Conservation (phyloP, 805 yeast species). For the Suhomyces sp. region DNA sequence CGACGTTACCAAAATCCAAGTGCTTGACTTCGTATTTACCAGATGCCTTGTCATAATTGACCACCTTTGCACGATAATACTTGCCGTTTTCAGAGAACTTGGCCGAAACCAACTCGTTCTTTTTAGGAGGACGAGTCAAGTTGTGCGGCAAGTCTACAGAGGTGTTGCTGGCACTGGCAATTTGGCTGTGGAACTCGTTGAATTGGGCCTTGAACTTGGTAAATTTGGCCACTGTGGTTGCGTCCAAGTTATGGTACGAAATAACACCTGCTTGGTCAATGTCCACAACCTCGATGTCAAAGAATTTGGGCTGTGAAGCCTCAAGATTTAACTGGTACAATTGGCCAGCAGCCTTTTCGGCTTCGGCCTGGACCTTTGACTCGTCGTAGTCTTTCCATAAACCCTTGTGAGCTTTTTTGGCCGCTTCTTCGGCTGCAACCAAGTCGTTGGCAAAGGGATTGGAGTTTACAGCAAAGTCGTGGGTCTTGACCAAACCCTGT, state of each 20-base stretch:
- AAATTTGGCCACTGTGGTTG: conserved; percentile 35
- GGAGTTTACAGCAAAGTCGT: conserved; percentile 59
- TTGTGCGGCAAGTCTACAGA: conserved; percentile 39
- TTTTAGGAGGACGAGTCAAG: conserved; percentile 44
- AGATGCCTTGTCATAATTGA: conserved; percentile 42
- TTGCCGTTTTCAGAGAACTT: conserved; percentile 51
- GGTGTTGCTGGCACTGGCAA: conserved; percentile 32
- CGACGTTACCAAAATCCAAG: conserved; percentile 60
- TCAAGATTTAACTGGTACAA: conserved; percentile 20
- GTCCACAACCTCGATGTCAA: conserved; percentile 55
- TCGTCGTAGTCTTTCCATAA: conserved; percentile 64
- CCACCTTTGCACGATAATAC: conserved; percentile 57
- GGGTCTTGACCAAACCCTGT: conserved; percentile 63
- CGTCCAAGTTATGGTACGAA: conserved; percentile 44
- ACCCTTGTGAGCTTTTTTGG: conserved; percentile 54
- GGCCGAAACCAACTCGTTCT: conserved; percentile 57
- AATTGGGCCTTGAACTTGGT: conserved; percentile 45
- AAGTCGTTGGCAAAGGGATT: conserved; percentile 56
- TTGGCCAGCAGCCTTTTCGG: conserved; percentile 17
- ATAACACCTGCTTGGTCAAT: conserved; percentile 42
- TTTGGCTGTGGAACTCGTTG: conserved; percentile 42
- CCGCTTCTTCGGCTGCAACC: conserved; percentile 58
- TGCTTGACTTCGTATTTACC: conserved; percentile 50
- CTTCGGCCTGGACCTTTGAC: conserved; percentile 32
- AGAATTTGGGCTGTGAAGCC: conserved; percentile 40